Percentiles rank a stretch among this genome's conserved stretches.
These are phyloP conservation scores for Trichosanthes truncata DNA, from an alignment of 306 rosid species.

Conservation along the genomic window DNA sequence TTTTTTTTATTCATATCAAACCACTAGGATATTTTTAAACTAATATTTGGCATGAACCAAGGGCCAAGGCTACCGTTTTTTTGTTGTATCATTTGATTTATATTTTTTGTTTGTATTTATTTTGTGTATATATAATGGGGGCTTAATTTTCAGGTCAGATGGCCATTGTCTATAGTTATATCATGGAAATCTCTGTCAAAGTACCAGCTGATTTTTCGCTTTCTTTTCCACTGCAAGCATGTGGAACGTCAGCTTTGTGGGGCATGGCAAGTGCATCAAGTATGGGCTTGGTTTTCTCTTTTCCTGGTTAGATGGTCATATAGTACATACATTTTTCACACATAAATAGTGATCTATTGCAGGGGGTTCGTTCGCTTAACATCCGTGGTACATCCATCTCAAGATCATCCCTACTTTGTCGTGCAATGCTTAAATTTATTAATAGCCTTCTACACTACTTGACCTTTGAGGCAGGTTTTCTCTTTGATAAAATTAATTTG, in stretches of 20 bases:
- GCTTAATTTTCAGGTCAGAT: slow-evolving; percentile 49
- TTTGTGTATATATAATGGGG: not conserved
- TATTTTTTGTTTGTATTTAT: not conserved
- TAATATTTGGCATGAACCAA: not conserved
- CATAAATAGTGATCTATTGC: slow-evolving; percentile 16
- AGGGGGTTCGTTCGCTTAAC: slow-evolving; percentile 83
- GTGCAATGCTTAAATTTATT: slow-evolving; percentile 93
- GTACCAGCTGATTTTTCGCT: slow-evolving; percentile 86
- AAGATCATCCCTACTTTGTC: slow-evolving; percentile 90
- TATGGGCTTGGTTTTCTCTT: slow-evolving; percentile 23
- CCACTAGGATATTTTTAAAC: not conserved
- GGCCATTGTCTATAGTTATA: slow-evolving; percentile 93
- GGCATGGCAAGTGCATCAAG: slow-evolving; percentile 99
- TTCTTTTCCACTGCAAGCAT: slow-evolving; percentile 87
- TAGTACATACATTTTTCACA: slow-evolving; percentile 11
- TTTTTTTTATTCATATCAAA: not conserved
- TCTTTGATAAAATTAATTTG: slow-evolving; percentile 7
- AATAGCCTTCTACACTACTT: slow-evolving; percentile 87
- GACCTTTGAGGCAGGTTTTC: slow-evolving; percentile 79
- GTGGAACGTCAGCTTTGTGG: slow-evolving; percentile 95
- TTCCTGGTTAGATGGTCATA: not conserved
- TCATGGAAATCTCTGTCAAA: slow-evolving; percentile 73
- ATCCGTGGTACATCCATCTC: slow-evolving; percentile 80
- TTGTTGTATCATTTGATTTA: slow-evolving; percentile 6
- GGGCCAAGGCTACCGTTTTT: not conserved